These are phyloP conservation scores for Aspergillus felis DNA, from an alignment of 2,329 filamentous ascomycete genomes.

Conservation along the genomic window DNA sequence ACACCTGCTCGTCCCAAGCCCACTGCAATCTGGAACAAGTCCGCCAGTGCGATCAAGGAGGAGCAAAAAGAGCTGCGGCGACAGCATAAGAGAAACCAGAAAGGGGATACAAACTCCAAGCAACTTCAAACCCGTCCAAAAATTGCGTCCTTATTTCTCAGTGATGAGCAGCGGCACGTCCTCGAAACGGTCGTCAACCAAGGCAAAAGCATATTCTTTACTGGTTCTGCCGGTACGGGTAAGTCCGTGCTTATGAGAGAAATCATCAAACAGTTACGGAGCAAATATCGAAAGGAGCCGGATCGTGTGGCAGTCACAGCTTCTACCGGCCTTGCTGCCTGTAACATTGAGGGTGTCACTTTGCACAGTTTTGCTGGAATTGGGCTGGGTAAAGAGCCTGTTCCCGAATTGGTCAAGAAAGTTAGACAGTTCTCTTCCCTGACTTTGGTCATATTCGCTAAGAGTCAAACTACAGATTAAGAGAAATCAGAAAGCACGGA, in stretches of 20 bases:
- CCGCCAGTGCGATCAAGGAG: conserved; percentile 70
- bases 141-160: conserved; percentile 65
- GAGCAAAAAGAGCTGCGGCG: conserved; percentile 70
- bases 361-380: conserved; percentile 96
- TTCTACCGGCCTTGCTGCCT: conserved; percentile 91
- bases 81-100: conserved; percentile 50
- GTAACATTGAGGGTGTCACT: conserved; percentile 93
- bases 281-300: conserved; percentile 70
- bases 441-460: conserved; percentile 5
- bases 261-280: conserved; percentile 76
- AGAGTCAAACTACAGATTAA: conserved; percentile 54
- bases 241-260: conserved; percentile 94
- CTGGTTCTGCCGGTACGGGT: conserved; percentile 89
- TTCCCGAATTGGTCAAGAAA: conserved; percentile 77
- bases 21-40: conserved; percentile 65
- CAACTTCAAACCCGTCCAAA: conserved; percentile 31
- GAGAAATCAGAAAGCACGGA: conserved; percentile 80
- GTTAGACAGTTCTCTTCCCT: conserved; percentile 13
- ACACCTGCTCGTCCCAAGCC: conserved; percentile 45
- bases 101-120: conserved; percentile 41
- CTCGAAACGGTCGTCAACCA: conserved; percentile 76
- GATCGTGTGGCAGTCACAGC: conserved; percentile 90
- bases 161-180: conserved; percentile 80
- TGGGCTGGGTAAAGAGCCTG: conserved; percentile 86
- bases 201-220: conserved; percentile 92